Conservation (phyloP, 495 filamentous ascomycete genomes). For the Friedmanniomyces simplex region DNA sequence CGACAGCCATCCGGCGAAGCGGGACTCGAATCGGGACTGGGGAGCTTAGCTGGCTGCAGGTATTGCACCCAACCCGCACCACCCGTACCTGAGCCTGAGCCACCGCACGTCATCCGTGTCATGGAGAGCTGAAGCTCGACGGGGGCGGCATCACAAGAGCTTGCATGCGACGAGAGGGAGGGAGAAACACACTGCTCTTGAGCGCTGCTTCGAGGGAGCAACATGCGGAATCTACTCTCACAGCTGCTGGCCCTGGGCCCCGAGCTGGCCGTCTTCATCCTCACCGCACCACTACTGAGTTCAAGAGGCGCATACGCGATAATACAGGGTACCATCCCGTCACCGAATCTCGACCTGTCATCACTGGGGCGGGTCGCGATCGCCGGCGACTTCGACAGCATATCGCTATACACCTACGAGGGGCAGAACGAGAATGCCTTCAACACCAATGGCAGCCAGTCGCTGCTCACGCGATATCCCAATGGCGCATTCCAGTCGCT, state of each 20-base stretch:
- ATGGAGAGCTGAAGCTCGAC: not conserved
- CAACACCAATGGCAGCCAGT: constrained; percentile 64
- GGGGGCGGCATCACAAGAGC: not conserved
- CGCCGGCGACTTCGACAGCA: constrained; percentile 80
- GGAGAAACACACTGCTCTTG: not conserved
- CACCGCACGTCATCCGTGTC: not conserved
- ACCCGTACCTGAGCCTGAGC: not conserved
- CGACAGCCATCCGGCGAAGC: not conserved
- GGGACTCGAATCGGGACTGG: constrained; percentile 1
- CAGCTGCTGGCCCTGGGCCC: constrained; percentile 22
- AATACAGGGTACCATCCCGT: constrained; percentile 57
- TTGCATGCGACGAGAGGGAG: constrained; percentile 4
- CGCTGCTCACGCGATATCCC: constrained; percentile 70
- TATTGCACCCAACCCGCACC: constrained; percentile 2
- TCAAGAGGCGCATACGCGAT: constrained; percentile 43
- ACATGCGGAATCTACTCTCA: constrained; percentile 18
- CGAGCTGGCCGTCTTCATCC: constrained; percentile 20
- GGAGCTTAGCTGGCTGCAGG: not conserved
- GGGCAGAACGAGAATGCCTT: constrained; percentile 61
- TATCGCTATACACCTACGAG: constrained; percentile 79
- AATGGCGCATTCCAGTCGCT: constrained; percentile 73
- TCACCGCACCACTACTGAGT: constrained; percentile 18
- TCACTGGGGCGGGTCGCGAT: constrained; percentile 74
- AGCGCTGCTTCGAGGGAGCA: not conserved
- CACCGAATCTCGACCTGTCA: constrained; percentile 72